These are phyloP conservation scores for Rhodotorula mucilaginosa DNA, from an alignment of 1,284 basidiomycete species.

Conservation along the genomic window DNA sequence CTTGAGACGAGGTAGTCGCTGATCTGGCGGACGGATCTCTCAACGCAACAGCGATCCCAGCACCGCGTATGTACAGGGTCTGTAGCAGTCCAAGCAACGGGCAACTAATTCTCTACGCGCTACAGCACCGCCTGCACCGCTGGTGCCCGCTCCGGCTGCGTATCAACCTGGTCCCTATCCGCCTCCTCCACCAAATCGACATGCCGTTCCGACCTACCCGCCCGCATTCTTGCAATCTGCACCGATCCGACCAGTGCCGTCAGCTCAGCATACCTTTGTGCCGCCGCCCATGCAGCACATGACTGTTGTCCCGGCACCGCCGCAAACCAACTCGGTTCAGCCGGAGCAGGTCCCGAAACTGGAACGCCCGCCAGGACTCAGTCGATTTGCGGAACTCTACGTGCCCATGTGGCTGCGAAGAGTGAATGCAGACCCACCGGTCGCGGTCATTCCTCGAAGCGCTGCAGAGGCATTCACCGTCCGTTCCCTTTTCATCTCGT, in stretches of 20 bases:
- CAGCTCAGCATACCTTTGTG: background rate
- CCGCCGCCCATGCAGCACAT: background rate
- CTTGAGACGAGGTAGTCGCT: background rate
- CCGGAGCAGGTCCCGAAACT: background rate
- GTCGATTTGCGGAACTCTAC: slow-evolving; percentile 35
- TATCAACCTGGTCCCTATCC: background rate
- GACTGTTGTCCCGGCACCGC: background rate
- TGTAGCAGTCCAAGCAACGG: background rate
- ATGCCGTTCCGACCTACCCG: background rate
- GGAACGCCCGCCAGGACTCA: slow-evolving; percentile 6
- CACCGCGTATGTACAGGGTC: no score
- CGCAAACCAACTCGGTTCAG: slow-evolving; percentile 5
- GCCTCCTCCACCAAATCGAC: background rate
- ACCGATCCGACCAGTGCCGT: background rate
- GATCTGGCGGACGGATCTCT: background rate
- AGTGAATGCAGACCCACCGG: slow-evolving; percentile 25
- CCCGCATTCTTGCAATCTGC: background rate
- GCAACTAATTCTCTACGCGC: background rate
- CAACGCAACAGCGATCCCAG: background rate
- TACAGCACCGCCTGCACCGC: background rate
- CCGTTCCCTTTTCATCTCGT: background rate
- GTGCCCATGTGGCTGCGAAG: slow-evolving; percentile 32
- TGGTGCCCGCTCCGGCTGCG: background rate
- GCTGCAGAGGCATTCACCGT: slow-evolving; percentile 1
- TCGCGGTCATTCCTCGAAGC: slow-evolving; percentile 2